Percentiles rank a stretch among this genome's conserved stretches.
Evolutionary conservation across 73 alveolate genomes (phyloP).

Genomic region (Uronychia setigera): DNA sequence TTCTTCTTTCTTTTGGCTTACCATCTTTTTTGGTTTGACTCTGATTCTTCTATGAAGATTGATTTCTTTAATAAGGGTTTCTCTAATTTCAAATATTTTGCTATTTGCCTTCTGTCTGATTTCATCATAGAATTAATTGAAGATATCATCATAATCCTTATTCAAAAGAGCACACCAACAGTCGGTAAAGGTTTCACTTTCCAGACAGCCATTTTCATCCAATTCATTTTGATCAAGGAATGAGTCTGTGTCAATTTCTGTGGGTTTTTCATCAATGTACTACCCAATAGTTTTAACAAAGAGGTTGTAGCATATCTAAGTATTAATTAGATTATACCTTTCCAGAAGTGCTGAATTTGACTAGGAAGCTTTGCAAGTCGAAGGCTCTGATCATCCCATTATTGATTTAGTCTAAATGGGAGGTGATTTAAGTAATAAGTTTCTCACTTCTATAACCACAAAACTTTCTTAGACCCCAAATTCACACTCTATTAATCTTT

Average conservation of each 20-base stretch:
- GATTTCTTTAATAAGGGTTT: neutral
- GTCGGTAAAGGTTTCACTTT: neutral
- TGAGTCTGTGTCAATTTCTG: neutral
- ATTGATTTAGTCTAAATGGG: too few relatives aligned
- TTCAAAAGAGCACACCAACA: neutral
- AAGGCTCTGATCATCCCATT: neutral
- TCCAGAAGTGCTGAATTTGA: neutral
- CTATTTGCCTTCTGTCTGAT: neutral
- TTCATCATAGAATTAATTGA: neutral
- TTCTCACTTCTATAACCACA: too few relatives aligned
- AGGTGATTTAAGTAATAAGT: too few relatives aligned
- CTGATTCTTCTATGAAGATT: neutral
- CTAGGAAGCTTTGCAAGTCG: neutral
- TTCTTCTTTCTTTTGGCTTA: neutral
- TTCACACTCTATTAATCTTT: too few relatives aligned
- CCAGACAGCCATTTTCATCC: neutral
- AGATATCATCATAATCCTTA: neutral
- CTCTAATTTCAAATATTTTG: neutral
- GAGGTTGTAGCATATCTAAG: neutral
- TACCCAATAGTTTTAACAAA: neutral
- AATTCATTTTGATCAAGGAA: neutral
- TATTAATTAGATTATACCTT: neutral
- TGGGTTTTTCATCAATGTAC: neutral
- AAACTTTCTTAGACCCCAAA: too few relatives aligned
- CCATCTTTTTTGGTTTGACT: neutral